Evolutionary conservation across 352 stramenopile genomes (phyloP).

Genomic region (Phytophthora ramorum): DNA sequence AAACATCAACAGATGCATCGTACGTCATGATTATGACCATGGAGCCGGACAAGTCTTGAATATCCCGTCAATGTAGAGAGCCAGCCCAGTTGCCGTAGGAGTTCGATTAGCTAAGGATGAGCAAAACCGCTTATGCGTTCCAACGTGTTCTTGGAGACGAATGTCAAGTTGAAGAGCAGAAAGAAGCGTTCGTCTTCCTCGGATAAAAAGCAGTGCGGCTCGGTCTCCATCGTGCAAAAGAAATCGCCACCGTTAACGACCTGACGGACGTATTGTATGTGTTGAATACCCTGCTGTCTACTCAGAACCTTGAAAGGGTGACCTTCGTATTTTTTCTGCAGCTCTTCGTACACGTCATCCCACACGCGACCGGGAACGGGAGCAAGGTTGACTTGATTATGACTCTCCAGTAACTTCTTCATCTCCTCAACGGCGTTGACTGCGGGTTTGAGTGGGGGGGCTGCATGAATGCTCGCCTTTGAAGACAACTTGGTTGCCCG

Average conservation of each 20-base stretch:
- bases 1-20: slow-evolving; percentile 3
- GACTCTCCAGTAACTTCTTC: neutral
- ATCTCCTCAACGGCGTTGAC: neutral
- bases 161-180: neutral
- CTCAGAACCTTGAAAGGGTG: neutral
- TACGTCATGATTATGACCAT: slow-evolving; percentile 5
- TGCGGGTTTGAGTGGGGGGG: neutral
- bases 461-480: neutral
- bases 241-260: neutral
- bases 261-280: neutral
- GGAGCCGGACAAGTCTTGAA: slow-evolving; percentile 1
- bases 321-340: neutral
- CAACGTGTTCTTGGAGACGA: neutral
- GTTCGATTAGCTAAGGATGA: neutral
- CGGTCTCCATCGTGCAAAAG: neutral
- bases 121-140: neutral
- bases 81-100: neutral
- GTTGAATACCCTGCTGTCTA: neutral
- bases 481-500: neutral
- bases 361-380: neutral
- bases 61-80: neutral
- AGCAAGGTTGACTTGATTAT: neutral
- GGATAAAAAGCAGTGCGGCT: neutral
- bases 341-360: neutral
- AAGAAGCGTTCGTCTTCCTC: neutral